Evolutionary conservation across 148 eudicot species (phyloP), one percentile per base, ranked within the genome.

Genomic region (Spergularia bocconei): DNA sequence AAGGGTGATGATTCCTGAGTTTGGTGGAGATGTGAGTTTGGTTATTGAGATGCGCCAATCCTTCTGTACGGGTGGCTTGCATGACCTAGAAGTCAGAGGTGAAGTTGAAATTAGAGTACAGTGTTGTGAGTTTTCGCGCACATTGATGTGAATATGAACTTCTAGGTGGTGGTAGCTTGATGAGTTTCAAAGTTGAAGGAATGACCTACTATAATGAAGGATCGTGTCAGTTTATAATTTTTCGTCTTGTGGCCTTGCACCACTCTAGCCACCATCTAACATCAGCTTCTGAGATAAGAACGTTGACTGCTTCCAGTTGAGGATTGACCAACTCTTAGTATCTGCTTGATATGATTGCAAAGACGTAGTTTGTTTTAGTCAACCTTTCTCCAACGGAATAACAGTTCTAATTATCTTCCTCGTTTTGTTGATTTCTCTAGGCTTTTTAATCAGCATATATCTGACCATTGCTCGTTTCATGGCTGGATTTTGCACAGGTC

Each of bases 401-500:
- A n/a, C 36, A 29, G 9, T 13, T 66, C 2, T n/a, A 1, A 16
- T 66, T 38, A 66, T 66, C 53, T 17, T 29, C 23, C n/a, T 12
- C 14, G 8, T 56, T 14, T 48, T 39, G n/a, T 8, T 17, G 9
- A 6, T 66, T 21, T 66, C 6, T 39, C 12, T 23, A 62, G 23
- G 20, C 23, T 51, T 5, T 23, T 29, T 36, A 21, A 61, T 36
- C 8, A 7, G 15, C 19, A 13, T 11, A 11, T 75, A 38, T 54
- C 64, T 54, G 62, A 75, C 39, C 21, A 55, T 44, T 66, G 25
- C 5, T 39, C 5, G 51, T 17, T 16, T 39, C 15, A 13, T 13
- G 10, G 53, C 29, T 52, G 38, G 48, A 12, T 56, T 39, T 20
- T 62, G 70, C 55, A 12, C 91, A 90, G 95, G 85, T 88, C 20